Percentiles rank a stretch among this genome's conserved stretches.
Conservation (phyloP, 2,329 filamentous ascomycete species). For the Colletotrichum tropicale region DNA sequence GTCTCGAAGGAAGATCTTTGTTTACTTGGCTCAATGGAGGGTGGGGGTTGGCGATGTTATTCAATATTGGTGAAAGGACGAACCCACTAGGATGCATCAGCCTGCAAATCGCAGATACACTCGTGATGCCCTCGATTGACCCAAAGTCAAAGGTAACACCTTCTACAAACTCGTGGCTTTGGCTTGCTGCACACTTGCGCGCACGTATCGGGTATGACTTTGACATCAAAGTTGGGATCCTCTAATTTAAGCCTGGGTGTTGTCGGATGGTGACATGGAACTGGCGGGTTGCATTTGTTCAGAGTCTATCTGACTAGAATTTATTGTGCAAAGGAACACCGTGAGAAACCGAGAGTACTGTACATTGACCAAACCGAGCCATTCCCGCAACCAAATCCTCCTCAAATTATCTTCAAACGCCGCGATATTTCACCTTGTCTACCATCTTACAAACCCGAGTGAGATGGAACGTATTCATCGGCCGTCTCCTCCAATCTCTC, state of each 20-base stretch:
- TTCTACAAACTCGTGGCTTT: not conserved
- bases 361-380: not conserved
- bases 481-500: not conserved
- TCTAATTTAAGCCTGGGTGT: not conserved
- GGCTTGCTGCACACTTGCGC: not conserved
- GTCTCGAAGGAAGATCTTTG: not conserved
- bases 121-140: not conserved
- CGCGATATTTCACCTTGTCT: not conserved
- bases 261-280: not conserved
- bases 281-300: not conserved
- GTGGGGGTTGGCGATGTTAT: not conserved
- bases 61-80: not conserved
- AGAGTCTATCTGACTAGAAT: not conserved
- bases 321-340: not conserved
- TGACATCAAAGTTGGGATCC: not conserved
- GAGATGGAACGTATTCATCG: not conserved
- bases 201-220: not conserved
- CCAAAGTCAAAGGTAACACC: not conserved
- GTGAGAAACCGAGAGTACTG: not conserved
- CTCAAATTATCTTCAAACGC: not conserved
- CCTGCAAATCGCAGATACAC: not conserved
- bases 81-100: not conserved
- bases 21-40: not conserved
- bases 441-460: not conserved
- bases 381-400: not conserved